phyloP scores from a whole-genome alignment of 352 stramenopile species.

The Globisporangium paroecandrum region DNA sequence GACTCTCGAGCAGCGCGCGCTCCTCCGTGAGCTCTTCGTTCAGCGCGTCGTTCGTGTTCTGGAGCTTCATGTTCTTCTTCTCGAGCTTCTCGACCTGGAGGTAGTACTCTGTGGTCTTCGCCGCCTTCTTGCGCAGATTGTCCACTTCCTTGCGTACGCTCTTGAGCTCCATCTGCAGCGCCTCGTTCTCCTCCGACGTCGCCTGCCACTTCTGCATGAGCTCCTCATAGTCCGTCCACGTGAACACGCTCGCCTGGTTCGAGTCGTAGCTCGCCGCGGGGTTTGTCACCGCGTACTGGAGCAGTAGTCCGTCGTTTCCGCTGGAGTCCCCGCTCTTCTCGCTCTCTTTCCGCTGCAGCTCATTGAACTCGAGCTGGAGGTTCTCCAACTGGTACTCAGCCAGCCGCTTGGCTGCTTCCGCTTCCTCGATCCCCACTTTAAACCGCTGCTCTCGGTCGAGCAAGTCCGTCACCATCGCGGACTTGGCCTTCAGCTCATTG shows the following conservation, averaged over 20 bases:
- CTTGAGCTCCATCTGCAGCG: constrained; percentile 39
- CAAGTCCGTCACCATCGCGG: constrained; percentile 47
- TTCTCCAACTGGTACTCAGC: constrained; percentile 35
- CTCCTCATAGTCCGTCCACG: constrained; percentile 50
- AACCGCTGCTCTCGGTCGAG: constrained; percentile 51
- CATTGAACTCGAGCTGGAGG: constrained; percentile 28
- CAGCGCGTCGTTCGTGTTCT: constrained; percentile 50
- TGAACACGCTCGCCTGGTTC: constrained; percentile 55
- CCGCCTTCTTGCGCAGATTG: constrained; percentile 35
- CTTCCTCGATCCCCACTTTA: constrained; percentile 31
- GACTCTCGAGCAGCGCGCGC: constrained; percentile 58
- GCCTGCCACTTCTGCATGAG: constrained; percentile 40
- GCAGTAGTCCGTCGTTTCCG: constrained; percentile 10
- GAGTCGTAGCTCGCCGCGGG: constrained; percentile 55
- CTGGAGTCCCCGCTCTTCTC: constrained; percentile 15
- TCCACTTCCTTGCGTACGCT: constrained; percentile 60
- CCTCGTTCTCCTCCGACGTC: constrained; percentile 43
- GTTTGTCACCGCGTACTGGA: constrained; percentile 28
- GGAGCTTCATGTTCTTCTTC: constrained; percentile 51
- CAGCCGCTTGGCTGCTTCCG: constrained; percentile 24
- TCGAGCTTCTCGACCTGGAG: constrained; percentile 53
- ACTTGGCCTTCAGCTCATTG: constrained; percentile 57
- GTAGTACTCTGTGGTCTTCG: constrained; percentile 35
- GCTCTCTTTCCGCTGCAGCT: constrained; percentile 14
- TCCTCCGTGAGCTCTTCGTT: constrained; percentile 64